These are phyloP conservation scores for Aspergillus saccharolyticus DNA, from an alignment of 495 filamentous ascomycete species.

Conservation along the genomic window DNA sequence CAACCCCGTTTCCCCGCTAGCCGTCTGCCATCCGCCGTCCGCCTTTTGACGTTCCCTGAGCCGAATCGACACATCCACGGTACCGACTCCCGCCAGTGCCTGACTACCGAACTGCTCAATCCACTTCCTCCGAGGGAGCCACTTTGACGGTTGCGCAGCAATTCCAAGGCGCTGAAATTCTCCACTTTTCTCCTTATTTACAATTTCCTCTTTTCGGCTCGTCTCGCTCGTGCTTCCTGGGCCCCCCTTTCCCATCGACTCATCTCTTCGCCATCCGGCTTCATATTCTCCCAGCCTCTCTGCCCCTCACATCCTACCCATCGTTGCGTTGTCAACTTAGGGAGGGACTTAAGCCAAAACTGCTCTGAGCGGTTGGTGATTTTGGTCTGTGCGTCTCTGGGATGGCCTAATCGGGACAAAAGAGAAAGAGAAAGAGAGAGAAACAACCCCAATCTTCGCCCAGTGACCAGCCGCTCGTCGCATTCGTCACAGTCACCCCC, in stretches of 20 bases:
- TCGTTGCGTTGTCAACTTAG: constrained; percentile 5
- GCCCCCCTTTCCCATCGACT: constrained; percentile 5
- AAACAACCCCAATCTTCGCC: constrained; percentile 5
- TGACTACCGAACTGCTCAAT: not conserved
- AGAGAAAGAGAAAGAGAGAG: not conserved
- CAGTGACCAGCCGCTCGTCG: constrained; percentile 6
- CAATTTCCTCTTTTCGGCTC: constrained; percentile 35
- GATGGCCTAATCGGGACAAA: constrained; percentile 37
- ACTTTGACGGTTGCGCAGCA: constrained; percentile 1
- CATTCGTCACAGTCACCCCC: constrained; percentile 14
- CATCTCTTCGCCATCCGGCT: constrained; percentile 16
- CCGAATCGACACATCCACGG: constrained; percentile 17
- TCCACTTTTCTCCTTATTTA: constrained; percentile 32
- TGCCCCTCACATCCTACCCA: constrained; percentile 17
- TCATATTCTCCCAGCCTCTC: constrained; percentile 12
- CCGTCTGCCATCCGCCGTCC: constrained; percentile 1
- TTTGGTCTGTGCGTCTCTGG: constrained; percentile 20
- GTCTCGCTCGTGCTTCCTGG: constrained; percentile 2
- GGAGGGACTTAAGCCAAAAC: not conserved
- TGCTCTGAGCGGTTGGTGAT: constrained; percentile 10
- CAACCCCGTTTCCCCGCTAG: not conserved
- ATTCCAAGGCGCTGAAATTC: constrained; percentile 9
- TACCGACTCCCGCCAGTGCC: constrained; percentile 19
- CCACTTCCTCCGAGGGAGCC: not conserved
- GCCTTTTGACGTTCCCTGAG: constrained; percentile 4